These are phyloP conservation scores for Eutrema yunnanense DNA, from an alignment of 345 rosid genomes.

Conservation along the genomic window DNA sequence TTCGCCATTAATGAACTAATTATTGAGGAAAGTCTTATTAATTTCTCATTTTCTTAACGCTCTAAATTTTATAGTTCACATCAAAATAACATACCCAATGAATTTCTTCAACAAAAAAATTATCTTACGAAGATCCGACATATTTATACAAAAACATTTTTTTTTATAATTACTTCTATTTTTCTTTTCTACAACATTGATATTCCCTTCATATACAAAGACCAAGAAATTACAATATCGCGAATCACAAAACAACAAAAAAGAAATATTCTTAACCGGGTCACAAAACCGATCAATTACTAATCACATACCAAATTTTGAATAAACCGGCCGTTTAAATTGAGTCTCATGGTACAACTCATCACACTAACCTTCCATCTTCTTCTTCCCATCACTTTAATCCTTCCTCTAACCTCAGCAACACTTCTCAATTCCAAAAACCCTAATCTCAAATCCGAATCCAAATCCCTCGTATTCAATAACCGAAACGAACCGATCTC, in stretches of 20 bases:
- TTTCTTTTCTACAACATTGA: background rate
- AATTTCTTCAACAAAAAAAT: background rate
- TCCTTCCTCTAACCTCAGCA: constrained; percentile 40
- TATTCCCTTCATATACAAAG: background rate
- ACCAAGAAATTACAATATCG: background rate
- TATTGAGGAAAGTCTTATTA: background rate
- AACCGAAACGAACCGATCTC: constrained; percentile 33
- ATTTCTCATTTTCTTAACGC: background rate
- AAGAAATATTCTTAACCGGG: background rate
- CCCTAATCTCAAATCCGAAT: constrained; percentile 35
- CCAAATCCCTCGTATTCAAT: constrained; percentile 15
- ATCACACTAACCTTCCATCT: constrained; percentile 7
- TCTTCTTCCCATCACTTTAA: constrained; percentile 25
- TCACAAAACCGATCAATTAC: background rate
- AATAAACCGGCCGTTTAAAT: constrained; percentile 17
- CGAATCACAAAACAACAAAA: background rate
- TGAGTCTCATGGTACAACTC: constrained; percentile 30
- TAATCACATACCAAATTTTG: constrained; percentile 23
- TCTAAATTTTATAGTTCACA: background rate
- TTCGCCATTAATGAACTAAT: background rate
- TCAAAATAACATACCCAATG: background rate
- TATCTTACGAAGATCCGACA: background rate
- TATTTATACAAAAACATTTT: background rate
- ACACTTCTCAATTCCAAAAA: constrained; percentile 34
- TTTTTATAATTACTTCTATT: background rate